Base-by-base conservation (phyloP, 192 early-diverging fungal species). In the Lunasporangiospora selenospora region DNA sequence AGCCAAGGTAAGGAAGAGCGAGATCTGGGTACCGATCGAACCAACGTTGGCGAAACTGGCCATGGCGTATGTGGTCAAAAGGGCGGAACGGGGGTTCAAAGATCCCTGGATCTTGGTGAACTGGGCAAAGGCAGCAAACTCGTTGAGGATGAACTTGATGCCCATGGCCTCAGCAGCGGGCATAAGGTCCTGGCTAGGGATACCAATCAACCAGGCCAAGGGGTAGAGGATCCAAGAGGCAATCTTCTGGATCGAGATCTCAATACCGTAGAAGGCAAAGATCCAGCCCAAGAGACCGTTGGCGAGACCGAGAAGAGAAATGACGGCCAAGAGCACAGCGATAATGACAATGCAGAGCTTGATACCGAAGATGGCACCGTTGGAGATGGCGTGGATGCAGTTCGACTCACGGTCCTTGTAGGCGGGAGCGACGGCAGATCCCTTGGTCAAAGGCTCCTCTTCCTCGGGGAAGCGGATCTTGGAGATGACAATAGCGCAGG, bases 31-130 rank as follows among this genome's bases (percentile, higher is more conserved):
- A 60, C 92, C 94, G 61, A 95, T 91, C 54, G 89, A 90, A 19
- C 83, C 83, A 33, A 96, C 71, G 80, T 95, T 96, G 24, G 90
- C 92, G 65, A 92, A 96, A 16, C 91, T 91, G 41, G 91, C 93
- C 49, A 94, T 83, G 23, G 93, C 91, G 67, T 92, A 93, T 33
- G 90, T 87, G 13, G 81, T 77, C 48, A 91, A 80, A 7, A 76
- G 59, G 21, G 52, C 59, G 1, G 79, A 79, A 36, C 89, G 87
- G 23, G 60, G 41, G 27, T 78, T 66, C 53, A 91, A 77, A 29
- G 40, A 39, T 13, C 61, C 63, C 52, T 66, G 69, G 18, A 80
- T 46, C 34, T 62, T 64, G 12, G 78, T 78, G 58, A 90, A 73
- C 52, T 49, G 29, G 1, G 48, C 30, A 78, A 91, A 96, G 9